Evolutionary conservation across 2,329 filamentous ascomycete genomes (phyloP).

Genomic region (Venturia effusa): DNA sequence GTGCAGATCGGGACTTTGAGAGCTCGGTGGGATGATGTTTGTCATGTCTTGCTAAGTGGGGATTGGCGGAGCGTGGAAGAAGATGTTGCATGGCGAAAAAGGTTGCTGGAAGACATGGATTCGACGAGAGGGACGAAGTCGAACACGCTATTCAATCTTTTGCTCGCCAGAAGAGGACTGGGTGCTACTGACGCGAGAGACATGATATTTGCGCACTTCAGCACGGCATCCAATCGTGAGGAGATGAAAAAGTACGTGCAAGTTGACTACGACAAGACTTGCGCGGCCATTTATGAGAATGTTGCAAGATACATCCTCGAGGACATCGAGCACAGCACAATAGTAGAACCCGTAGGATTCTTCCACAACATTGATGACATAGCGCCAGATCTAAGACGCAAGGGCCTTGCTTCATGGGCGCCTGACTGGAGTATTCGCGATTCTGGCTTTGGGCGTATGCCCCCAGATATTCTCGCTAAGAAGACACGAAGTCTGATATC

Average conservation of each 20-base stretch:
- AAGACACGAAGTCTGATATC: neutral
- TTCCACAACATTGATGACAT: neutral
- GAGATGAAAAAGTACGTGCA: neutral
- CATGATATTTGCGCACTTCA: neutral
- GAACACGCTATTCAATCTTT: neutral
- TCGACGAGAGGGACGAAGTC: neutral
- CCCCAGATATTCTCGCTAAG: neutral
- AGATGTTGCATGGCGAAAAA: neutral
- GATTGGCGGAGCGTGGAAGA: neutral
- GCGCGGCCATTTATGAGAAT: neutral
- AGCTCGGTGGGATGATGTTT: slow-evolving; percentile 1
- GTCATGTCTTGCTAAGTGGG: neutral
- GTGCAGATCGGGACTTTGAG: neutral
- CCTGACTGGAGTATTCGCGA: slow-evolving; percentile 2
- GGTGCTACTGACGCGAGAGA: neutral
- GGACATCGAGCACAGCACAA: neutral
- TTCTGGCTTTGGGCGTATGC: neutral
- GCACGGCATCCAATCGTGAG: neutral
- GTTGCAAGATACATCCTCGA: neutral
- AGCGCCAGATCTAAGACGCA: neutral
- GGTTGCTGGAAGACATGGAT: neutral
- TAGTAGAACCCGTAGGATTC: neutral
- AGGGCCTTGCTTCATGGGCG: neutral
- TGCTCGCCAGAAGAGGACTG: neutral
- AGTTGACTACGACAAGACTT: neutral